phyloP scores from a whole-genome alignment of 202 grass and related monocot species.

The Eragrostis tef region DNA sequence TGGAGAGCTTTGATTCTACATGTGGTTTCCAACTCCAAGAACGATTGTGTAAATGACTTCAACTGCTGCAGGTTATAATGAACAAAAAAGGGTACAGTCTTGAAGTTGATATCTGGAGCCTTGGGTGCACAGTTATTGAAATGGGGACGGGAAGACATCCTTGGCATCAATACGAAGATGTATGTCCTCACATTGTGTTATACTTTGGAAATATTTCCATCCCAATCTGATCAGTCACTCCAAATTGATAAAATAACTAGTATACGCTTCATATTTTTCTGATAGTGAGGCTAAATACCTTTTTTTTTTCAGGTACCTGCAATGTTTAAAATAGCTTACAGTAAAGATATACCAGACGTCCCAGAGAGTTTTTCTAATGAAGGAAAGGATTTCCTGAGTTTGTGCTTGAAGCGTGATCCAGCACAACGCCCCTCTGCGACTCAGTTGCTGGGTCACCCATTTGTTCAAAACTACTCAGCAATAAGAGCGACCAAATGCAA shows the following conservation, averaged over 20 bases:
- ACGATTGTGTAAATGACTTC: conserved; percentile 28
- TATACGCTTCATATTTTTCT: not conserved
- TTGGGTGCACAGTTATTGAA: conserved; percentile 94
- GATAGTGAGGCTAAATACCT: conserved; percentile 67
- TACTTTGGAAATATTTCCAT: conserved; percentile 28
- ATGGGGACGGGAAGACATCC: conserved; percentile 91
- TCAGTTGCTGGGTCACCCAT: conserved; percentile 77
- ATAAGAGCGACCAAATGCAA: conserved; percentile 51
- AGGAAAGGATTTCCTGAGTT: conserved; percentile 71
- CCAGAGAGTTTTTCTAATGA: conserved; percentile 67
- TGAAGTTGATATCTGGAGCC: conserved; percentile 95
- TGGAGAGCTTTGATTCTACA: not conserved
- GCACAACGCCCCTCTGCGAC: conserved; percentile 65
- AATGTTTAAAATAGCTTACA: conserved; percentile 97
- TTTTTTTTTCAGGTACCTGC: conserved; percentile 81
- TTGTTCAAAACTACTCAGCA: conserved; percentile 71
- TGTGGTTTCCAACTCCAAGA: conserved; percentile 35
- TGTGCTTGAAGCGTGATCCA: conserved; percentile 83
- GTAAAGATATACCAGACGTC: conserved; percentile 88
- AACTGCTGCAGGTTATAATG: conserved; percentile 80
- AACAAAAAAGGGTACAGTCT: conserved; percentile 80
- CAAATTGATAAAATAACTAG: not conserved
- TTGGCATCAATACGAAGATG: conserved; percentile 92
- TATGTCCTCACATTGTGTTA: conserved; percentile 45
- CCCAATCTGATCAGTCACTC: not conserved